Conservation (phyloP, 2,329 filamentous ascomycete genomes). For the Apiospora hydei region DNA sequence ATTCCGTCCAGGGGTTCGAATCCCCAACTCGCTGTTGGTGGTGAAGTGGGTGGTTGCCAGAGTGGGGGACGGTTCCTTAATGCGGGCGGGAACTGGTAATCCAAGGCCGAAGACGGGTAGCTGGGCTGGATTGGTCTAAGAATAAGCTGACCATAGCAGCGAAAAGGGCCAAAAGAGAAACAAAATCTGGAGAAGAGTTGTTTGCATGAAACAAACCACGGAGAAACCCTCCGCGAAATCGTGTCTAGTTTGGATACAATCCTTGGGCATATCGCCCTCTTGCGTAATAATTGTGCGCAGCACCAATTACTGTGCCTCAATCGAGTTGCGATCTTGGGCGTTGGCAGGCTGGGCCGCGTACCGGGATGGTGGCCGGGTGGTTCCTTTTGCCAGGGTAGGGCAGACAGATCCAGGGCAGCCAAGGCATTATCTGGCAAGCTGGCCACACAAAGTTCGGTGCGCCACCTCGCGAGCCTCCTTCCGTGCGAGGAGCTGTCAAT, state of each 20-base stretch:
- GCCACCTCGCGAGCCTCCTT: neutral
- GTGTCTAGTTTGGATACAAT: neutral
- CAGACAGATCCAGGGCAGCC: neutral
- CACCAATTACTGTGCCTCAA: slow-evolving; percentile 9
- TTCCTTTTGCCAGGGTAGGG: neutral
- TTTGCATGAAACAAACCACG: slow-evolving; percentile 2
- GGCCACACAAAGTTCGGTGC: neutral
- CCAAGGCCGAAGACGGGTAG: slow-evolving; percentile 3
- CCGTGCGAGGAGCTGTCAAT: neutral
- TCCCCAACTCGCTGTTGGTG: neutral
- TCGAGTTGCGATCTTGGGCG: neutral
- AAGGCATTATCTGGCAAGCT: slow-evolving; percentile 1
- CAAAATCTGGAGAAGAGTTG: neutral
- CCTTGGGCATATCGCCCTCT: neutral
- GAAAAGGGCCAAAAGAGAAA: slow-evolving; percentile 1
- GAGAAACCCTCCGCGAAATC: neutral
- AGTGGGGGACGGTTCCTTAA: neutral
- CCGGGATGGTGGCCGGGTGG: neutral
- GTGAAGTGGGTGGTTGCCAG: neutral
- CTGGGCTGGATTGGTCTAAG: neutral
- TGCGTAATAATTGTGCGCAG: slow-evolving; percentile 8
- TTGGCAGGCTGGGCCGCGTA: neutral
- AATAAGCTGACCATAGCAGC: slow-evolving; percentile 11
- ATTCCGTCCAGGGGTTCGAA: slow-evolving; percentile 1
- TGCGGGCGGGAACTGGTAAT: neutral